Base-by-base conservation (phyloP, 106 monocot genomes). In the Chionographis japonica region DNA sequence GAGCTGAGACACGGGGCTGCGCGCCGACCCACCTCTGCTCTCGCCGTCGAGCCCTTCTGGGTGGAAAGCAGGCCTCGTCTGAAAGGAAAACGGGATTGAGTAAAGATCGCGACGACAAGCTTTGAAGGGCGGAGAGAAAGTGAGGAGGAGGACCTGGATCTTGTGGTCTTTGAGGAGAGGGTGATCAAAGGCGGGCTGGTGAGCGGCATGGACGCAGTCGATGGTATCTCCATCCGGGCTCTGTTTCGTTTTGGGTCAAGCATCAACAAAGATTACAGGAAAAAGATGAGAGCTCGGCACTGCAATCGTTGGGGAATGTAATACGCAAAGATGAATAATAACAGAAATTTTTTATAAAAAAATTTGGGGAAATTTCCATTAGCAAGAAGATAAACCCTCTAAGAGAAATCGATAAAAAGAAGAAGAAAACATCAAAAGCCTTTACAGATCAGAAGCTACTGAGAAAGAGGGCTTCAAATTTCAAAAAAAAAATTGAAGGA, bases 161-260 rank as follows among this genome's bases (percentile, higher is more conserved):
- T 76, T 86, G 75, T 90, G 89, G 74, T 90, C 80, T 60, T 79
- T 79, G 56, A 90, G 85, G 70, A 80, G 83, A 40, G 89, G 89
- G 68, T 90, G 89, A 80, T 90, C 89, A 63, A 90, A 90, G 40
- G 89, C 89, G 4, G 89, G 89, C 42, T 90, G 89, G 55, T 73
- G 82, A 55, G 82, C 71, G 68, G 86, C 50, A 76, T 83, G 85
- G 35, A 89, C 82, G 50, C 89, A 89, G 73, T 89, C 89, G 58
- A 89, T 89, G 4, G 77, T 74, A 73, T 89, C 89, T 72, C 85
- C 85, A 80, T 89, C 85, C 17, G 89, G 85, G 41, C 89, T 89
- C 89, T 89, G 81, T 66, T 58, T 18, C n/a, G 8, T 63, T 56
- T 16, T 36, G 0, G n/a, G 12, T 15, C n/a, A 11, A 50, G 35